These are phyloP conservation scores for Penicillium rolfsii DNA, from an alignment of 2,329 filamentous ascomycete genomes.

Conservation along the genomic window DNA sequence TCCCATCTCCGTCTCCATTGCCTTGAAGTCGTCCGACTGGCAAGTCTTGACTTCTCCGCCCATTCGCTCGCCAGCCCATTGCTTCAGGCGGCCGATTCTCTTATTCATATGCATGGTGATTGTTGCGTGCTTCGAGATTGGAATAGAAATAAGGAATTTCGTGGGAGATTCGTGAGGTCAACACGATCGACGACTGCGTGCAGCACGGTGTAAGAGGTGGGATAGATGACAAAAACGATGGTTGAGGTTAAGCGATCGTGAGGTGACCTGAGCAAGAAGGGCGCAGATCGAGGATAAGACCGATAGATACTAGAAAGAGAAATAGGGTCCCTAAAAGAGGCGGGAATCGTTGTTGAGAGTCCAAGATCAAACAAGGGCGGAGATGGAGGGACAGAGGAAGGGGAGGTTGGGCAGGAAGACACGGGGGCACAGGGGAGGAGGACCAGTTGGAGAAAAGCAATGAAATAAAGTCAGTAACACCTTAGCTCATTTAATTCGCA, in stretches of 20 bases:
- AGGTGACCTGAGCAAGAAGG: not conserved
- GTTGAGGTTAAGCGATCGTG: constrained; percentile 9
- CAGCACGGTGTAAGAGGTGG: constrained; percentile 10
- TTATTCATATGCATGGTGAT: constrained; percentile 69
- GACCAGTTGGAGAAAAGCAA: not conserved
- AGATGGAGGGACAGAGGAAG: constrained; percentile 10
- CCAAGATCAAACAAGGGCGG: not conserved
- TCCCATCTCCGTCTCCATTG: constrained; percentile 85
- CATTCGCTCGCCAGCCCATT: constrained; percentile 98
- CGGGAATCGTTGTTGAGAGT: constrained; percentile 6
- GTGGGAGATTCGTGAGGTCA: not conserved
- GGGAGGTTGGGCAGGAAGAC: constrained; percentile 23
- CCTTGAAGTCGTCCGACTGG: constrained; percentile 88
- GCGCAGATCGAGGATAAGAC: constrained; percentile 5
- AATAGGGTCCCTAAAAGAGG: constrained; percentile 4
- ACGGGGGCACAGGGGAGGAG: constrained; percentile 1
- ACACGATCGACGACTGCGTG: constrained; percentile 3
- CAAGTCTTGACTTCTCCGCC: constrained; percentile 85
- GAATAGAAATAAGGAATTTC: not conserved
- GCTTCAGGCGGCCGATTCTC: constrained; percentile 92
- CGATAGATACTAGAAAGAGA: not conserved
- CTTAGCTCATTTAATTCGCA: not conserved
- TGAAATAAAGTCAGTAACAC: constrained; percentile 13
- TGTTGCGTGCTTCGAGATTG: constrained; percentile 7
- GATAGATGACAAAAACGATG: constrained; percentile 11